phyloP scores from a whole-genome alignment of 2,329 filamentous ascomycete genomes.

The Clonostachys solani region DNA sequence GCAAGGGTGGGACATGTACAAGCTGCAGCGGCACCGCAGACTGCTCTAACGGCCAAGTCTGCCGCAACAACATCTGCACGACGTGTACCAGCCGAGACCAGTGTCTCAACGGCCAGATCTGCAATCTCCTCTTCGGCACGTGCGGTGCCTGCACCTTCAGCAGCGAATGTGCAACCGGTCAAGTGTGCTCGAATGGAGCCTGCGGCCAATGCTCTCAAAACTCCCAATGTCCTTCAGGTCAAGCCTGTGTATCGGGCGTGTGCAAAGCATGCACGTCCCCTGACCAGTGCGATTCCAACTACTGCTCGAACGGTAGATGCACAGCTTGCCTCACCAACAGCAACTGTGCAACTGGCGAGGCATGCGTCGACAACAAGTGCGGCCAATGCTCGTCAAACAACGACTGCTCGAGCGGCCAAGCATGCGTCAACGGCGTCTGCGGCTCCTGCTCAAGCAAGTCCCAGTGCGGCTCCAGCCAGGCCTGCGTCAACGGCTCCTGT shows the following conservation, averaged over 20 bases:
- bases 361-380: not conserved
- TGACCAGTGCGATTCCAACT: too few relatives aligned
- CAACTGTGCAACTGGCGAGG: not conserved
- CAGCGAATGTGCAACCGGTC: slow-evolving; percentile 5
- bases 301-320: too few relatives aligned
- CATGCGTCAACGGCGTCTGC: slow-evolving; percentile 1
- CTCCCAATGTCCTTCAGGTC: not conserved
- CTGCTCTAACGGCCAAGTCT: slow-evolving; percentile 7
- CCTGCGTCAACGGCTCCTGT: slow-evolving; percentile 3
- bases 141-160: slow-evolving; percentile 4
- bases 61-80: slow-evolving; percentile 2
- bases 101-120: slow-evolving; percentile 2
- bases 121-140: slow-evolving; percentile 5
- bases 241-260: not conserved
- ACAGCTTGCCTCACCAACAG: not conserved
- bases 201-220: slow-evolving; percentile 1
- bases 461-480: slow-evolving; percentile 2
- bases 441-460: not conserved
- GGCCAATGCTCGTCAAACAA: not conserved
- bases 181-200: slow-evolving; percentile 2
- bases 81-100: slow-evolving; percentile 2
- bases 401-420: slow-evolving; percentile 5
- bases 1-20: slow-evolving; percentile 3
- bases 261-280: not conserved
- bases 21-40: not conserved